Evolutionary conservation across 306 rosid genomes (phyloP).

Genomic region (Gleditsia sinensis): DNA sequence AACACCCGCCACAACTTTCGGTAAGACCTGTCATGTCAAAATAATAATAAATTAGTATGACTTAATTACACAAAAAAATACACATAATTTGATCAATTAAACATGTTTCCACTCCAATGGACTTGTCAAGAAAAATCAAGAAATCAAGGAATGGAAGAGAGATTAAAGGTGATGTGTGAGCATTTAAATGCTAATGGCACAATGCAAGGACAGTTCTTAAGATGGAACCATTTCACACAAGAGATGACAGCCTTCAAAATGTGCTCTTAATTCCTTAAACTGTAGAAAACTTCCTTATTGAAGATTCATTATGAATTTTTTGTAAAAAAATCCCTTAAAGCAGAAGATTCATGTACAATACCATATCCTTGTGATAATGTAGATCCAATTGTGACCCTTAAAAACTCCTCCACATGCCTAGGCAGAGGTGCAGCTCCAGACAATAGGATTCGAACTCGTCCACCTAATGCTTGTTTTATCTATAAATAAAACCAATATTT

Average conservation of each 20-base stretch:
- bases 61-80: too few species aligned
- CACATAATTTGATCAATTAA: too few species aligned
- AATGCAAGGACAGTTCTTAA: too few species aligned
- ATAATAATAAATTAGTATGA: background rate
- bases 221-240: too few species aligned
- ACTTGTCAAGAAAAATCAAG: too few species aligned
- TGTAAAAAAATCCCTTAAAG: constrained; percentile 13
- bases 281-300: background rate
- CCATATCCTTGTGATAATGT: constrained; percentile 95
- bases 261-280: background rate
- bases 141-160: too few species aligned
- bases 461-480: constrained; percentile 87
- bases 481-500: constrained; percentile 33
- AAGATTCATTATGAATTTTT: background rate
- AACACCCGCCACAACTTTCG: constrained; percentile 84
- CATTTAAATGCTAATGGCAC: too few species aligned
- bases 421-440: constrained; percentile 98
- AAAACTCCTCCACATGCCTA: constrained; percentile 83
- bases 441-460: constrained; percentile 70
- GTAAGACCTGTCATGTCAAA: constrained; percentile 70
- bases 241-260: too few species aligned
- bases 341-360: constrained; percentile 40
- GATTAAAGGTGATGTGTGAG: too few species aligned
- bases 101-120: too few species aligned
- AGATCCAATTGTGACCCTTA: constrained; percentile 79